Evolutionary conservation across 768 basidiomycete species (phyloP), one percentile per base, ranked within the genome.

Genomic region (Boletus vinaceobasis): DNA sequence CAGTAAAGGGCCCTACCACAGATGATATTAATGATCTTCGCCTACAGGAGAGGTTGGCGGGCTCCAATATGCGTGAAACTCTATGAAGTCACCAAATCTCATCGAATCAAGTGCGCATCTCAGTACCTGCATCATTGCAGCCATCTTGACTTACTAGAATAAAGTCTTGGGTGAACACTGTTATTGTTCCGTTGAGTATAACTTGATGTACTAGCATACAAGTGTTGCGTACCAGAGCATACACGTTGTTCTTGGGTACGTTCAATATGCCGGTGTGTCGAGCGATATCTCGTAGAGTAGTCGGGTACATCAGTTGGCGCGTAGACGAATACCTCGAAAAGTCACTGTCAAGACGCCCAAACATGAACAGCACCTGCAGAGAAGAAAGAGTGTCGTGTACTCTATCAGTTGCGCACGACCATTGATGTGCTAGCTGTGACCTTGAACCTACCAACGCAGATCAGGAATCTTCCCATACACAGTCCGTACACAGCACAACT

Each of bases 41-140:
- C 52, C n/a, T 36, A 49, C 56, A 33, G 5, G n/a, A 57, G 45
- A 23, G 23, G 23, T 23, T 23, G 23, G 23, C 29, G 14, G 33
- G 13, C n/a, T 48, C 56, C 52, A 33, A 17, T 54, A 9, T 17
- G 9, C 42, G 44, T 23, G 31, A 53, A 38, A 53, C 40, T 0
- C 43, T 51, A 21, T 56, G 48, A 21, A 53, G 42, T 31, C 52
- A 21, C 52, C 52, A 55, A 38, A 53, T 48, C 51, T 56, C 2
- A 10, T 47, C 2, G 26, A 29, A 31, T 11, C 11, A 26, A 44
- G 21, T 23, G 23, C 23, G 23, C 23, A 23, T 8, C 39, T 42
- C 23, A 44, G 44, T 19, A 7, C 4, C 7, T 10, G 4, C 19
- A 5, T 27, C 17, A 35, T 33, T 15, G 23, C 4, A 31, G 8